A percentile compares a stretch with the other conserved stretches of the same genome.
These are phyloP conservation scores for Lachancea dasiensis DNA, from an alignment of 805 yeast species.

Conservation along the genomic window DNA sequence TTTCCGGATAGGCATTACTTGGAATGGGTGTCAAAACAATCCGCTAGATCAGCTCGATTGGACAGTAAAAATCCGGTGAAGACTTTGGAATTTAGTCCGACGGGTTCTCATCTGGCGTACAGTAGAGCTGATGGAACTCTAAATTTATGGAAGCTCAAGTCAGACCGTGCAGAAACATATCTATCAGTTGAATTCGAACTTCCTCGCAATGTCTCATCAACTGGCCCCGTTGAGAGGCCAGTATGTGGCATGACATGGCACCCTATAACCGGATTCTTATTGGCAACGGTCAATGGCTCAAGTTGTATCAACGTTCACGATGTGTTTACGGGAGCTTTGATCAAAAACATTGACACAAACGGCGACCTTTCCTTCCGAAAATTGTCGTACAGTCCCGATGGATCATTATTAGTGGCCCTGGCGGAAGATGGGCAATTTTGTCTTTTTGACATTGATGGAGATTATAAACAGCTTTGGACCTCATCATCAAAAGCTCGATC, in stretches of 20 bases:
- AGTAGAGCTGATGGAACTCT: slow-evolving; percentile 30
- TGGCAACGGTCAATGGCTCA: slow-evolving; percentile 23
- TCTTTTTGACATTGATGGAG: slow-evolving; percentile 32
- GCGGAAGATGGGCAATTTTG: slow-evolving; percentile 36
- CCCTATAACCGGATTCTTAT: slow-evolving; percentile 15
- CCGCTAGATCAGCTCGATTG: slow-evolving; percentile 18
- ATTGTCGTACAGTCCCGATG: slow-evolving; percentile 40
- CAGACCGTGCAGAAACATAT: slow-evolving; percentile 6
- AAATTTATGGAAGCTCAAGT: slow-evolving; percentile 21
- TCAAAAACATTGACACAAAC: slow-evolving; percentile 16
- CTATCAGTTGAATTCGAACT: no score
- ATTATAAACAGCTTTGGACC: slow-evolving; percentile 24
- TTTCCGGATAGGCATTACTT: slow-evolving; percentile 24
- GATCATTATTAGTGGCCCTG: slow-evolving; percentile 40
- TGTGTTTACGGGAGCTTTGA: slow-evolving; percentile 14
- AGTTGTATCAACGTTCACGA: slow-evolving; percentile 22
- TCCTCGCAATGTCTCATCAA: no score
- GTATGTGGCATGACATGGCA: slow-evolving; percentile 26
- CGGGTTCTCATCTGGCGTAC: slow-evolving; percentile 25
- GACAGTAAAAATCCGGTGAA: slow-evolving; percentile 18
- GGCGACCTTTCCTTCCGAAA: slow-evolving; percentile 16
- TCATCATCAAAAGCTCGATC: no score
- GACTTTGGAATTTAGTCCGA: slow-evolving; percentile 24
- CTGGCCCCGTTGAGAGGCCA: slow-evolving; percentile 16
- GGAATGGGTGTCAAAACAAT: slow-evolving; percentile 14